Evolutionary conservation across 2,329 filamentous ascomycete species (phyloP).

Genomic region (Alternaria longipes): DNA sequence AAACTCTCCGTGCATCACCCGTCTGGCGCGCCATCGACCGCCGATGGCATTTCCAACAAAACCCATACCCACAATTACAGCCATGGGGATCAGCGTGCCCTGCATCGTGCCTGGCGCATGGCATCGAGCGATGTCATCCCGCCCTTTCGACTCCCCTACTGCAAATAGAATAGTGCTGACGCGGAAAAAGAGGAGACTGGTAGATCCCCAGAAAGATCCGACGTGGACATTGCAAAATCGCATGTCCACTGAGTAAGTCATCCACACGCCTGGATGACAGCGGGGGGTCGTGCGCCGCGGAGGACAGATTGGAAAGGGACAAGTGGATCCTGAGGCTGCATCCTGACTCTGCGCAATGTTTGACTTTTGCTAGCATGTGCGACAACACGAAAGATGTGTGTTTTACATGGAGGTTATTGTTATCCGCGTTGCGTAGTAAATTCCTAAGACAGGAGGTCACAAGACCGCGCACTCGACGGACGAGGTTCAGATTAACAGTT

Average conservation of each 20-base stretch:
- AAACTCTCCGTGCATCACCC: neutral
- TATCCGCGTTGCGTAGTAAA: neutral
- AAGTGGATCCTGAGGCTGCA: neutral
- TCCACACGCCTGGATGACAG: slow-evolving; percentile 4
- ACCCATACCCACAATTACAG: slow-evolving; percentile 14
- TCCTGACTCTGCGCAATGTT: neutral
- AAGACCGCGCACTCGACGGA: neutral
- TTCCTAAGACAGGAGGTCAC: neutral
- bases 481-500: slow-evolving; percentile 2
- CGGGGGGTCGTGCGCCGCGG: neutral
- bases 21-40: neutral
- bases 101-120: slow-evolving; percentile 10
- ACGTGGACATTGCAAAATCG: neutral
- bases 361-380: neutral
- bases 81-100: slow-evolving; percentile 2
- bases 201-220: neutral
- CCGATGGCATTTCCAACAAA: slow-evolving; percentile 6
- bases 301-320: neutral
- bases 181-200: neutral
- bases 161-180: slow-evolving; percentile 1
- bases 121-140: slow-evolving; percentile 13
- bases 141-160: neutral
- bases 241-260: neutral
- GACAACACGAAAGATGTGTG: neutral
- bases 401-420: neutral